phyloP scores from a whole-genome alignment of 2,329 filamentous ascomycete genomes.

The Ceratocystis colombiana region DNA sequence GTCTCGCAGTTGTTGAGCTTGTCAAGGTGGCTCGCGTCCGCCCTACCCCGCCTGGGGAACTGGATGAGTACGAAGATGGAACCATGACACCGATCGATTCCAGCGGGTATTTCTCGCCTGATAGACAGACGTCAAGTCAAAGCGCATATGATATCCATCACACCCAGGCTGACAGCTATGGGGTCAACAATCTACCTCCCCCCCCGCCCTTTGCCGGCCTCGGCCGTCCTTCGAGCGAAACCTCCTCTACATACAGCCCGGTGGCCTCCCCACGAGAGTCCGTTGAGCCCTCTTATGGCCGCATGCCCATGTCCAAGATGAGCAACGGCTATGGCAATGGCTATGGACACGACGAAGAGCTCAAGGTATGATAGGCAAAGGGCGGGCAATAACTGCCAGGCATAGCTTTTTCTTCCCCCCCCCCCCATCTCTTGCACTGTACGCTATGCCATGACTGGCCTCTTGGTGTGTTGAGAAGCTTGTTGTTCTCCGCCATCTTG shows the following conservation, averaged over 20 bases:
- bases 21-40: constrained; percentile 75
- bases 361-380: constrained; percentile 24
- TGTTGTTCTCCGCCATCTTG: too few relatives aligned
- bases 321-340: constrained; percentile 22
- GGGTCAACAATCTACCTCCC: constrained; percentile 34
- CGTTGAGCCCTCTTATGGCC: constrained; percentile 31
- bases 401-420: not conserved
- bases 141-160: constrained; percentile 21
- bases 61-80: constrained; percentile 68
- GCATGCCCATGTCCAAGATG: constrained; percentile 20
- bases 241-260: constrained; percentile 67
- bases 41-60: constrained; percentile 60
- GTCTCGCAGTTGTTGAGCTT: constrained; percentile 75
- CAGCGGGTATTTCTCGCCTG: constrained; percentile 57
- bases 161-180: constrained; percentile 16
- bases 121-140: constrained; percentile 30
- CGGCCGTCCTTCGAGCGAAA: constrained; percentile 49
- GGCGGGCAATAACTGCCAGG: not conserved
- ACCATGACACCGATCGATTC: constrained; percentile 56
- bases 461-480: too few relatives aligned
- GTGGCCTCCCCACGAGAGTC: constrained; percentile 58
- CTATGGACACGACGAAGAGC: constrained; percentile 23
- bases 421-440: too few relatives aligned
- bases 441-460: too few relatives aligned
- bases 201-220: constrained; percentile 50